A percentile compares a stretch with the other conserved stretches of the same genome.
These are phyloP conservation scores for Ascochyta pisi DNA, from an alignment of 2,329 filamentous ascomycete genomes.

Conservation along the genomic window DNA sequence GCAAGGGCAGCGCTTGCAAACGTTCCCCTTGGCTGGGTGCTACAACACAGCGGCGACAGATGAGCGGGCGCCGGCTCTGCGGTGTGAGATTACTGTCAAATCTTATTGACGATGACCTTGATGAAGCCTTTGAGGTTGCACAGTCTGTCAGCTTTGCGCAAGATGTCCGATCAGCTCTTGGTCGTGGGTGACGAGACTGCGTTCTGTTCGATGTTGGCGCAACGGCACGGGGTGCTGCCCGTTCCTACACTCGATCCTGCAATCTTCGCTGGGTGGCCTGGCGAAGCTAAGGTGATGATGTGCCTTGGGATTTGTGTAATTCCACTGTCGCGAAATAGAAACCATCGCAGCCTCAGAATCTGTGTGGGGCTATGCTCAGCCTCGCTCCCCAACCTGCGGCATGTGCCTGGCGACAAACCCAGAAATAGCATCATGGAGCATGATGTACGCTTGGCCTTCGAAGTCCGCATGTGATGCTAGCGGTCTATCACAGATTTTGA, in stretches of 20 bases:
- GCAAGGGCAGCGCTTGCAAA: constrained; percentile 10
- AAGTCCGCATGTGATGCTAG: not conserved
- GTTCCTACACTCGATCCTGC: not conserved
- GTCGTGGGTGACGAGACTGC: constrained; percentile 1
- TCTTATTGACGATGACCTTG: constrained; percentile 1
- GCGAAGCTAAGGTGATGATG: constrained; percentile 4
- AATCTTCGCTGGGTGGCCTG: constrained; percentile 2
- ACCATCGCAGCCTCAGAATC: constrained; percentile 3
- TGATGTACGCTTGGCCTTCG: not conserved
- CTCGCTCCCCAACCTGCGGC: constrained; percentile 15
- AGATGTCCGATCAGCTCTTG: not conserved
- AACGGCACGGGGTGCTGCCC: not conserved
- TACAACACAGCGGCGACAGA: constrained; percentile 1
- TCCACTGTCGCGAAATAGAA: constrained; percentile 11
- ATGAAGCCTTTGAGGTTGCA: constrained; percentile 2
- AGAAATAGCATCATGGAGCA: constrained; percentile 15
- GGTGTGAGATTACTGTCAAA: constrained; percentile 13
- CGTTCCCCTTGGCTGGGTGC: constrained; percentile 1
- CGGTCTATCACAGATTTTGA: not conserved
- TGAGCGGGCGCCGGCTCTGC: constrained; percentile 2
- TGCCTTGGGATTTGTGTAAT: constrained; percentile 3
- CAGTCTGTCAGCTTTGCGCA: constrained; percentile 11
- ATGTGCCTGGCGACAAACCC: constrained; percentile 11
- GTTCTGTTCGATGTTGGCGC: constrained; percentile 1
- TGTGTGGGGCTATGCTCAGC: constrained; percentile 18